phyloP scores from a whole-genome alignment of 768 basidiomycete genomes.

The Trametes coccinea region DNA sequence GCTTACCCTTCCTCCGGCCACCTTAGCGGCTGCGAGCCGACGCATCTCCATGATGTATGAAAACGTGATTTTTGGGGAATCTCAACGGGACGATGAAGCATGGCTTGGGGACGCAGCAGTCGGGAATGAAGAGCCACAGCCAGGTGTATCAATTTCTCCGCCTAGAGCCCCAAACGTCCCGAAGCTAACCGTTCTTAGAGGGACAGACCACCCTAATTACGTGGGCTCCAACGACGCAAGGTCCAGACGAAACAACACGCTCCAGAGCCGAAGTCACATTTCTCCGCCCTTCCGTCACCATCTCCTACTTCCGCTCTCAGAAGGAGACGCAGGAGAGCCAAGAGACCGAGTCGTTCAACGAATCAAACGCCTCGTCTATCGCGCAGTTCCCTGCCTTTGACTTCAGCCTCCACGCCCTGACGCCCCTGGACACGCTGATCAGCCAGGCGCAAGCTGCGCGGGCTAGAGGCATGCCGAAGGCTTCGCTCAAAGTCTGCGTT shows the following conservation, averaged over 20 bases:
- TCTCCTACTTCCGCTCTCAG: constrained; percentile 17
- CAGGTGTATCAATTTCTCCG: constrained; percentile 6
- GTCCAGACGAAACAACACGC: constrained; percentile 12
- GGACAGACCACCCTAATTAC: constrained; percentile 54
- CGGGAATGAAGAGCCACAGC: constrained; percentile 6
- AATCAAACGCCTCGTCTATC: constrained; percentile 72
- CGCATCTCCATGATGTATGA: constrained; percentile 70
- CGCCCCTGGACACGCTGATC: constrained; percentile 46
- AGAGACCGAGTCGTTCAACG: constrained; percentile 50
- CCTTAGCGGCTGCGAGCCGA: constrained; percentile 65
- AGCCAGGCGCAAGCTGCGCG: constrained; percentile 23
- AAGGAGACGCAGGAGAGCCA: constrained; percentile 42
- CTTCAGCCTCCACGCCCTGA: constrained; percentile 64
- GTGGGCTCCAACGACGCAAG: constrained; percentile 53
- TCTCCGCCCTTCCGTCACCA: constrained; percentile 20
- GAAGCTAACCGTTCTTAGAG: constrained; percentile 21
- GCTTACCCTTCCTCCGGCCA: constrained; percentile 46
- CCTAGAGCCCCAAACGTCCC: not conserved
- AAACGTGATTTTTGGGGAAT: constrained; percentile 66
- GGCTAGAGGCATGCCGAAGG: constrained; percentile 26
- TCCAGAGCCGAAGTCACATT: constrained; percentile 23
- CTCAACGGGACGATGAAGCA: constrained; percentile 34
- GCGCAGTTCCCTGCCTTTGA: constrained; percentile 72
- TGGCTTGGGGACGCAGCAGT: constrained; percentile 21
- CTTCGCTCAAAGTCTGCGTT: constrained; percentile 52